Base-by-base conservation (phyloP, 768 basidiomycete species). In the Naematelia aurantialba region DNA sequence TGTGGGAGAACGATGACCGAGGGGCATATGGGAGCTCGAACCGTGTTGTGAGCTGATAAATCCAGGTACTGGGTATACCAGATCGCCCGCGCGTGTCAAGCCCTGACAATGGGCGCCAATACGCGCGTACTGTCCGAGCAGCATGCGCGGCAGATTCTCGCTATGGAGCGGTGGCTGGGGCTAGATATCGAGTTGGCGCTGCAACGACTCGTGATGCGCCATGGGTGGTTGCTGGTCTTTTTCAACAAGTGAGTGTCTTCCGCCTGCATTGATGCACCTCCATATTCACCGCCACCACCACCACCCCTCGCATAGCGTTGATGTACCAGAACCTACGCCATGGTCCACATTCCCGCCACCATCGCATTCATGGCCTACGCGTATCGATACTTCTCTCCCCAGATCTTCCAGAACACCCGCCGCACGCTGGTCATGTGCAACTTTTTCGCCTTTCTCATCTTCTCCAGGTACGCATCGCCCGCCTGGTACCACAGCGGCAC, bases 311-410 rank as follows among this genome's bases (percentile, higher is more conserved):
- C 4, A 8, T 4, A 24, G 49, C 27, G 22, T 51, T 21, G 27
- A 42, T 24, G 27, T 44, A 30, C 5, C 25, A 72, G 70, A 50
- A 69, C 67, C 10, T 72, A 72, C 61, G 65, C 70, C 48, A 72
- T 72, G 70, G 70, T 72, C 12, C 67, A 68, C 44, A 72, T 72
- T 39, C 70, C 70, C 12, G 70, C 70, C n/a, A 72, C 70, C 0
- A 72, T 72, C 57, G 58, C 63, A 21, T 72, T 67, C 56, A 69
- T 72, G 58, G 67, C 56, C 14, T 72, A 72, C 49, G 61, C 65
- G 2, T 72, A 65, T 44, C 50, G 46, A 25, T 60, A 60, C 45
- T 72, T 72, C 52, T 57, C 61, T 17, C 59, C 70, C 4, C 52
- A 48, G 13, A 60, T 62, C 19, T 72, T 69, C 60, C 70, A 72